These are phyloP conservation scores for Citrus australasica DNA, from an alignment of 345 rosid genomes.

Conservation along the genomic window DNA sequence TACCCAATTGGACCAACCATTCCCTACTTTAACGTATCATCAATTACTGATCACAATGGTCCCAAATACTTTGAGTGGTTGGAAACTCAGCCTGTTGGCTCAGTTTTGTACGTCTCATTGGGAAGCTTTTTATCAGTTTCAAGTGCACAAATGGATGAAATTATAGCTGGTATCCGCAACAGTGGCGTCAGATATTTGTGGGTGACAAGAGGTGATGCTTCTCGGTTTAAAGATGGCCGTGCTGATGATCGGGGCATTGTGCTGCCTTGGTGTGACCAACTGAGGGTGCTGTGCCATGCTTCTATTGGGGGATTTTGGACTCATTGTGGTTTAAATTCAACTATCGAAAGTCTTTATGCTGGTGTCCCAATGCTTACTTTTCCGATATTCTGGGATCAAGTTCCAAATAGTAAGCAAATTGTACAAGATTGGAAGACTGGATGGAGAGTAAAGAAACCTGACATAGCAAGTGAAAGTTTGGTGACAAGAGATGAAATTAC, in stretches of 20 bases:
- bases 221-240: neutral
- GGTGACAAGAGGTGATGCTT: conserved; percentile 26
- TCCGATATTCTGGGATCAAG: conserved; percentile 31
- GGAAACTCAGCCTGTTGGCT: conserved; percentile 21
- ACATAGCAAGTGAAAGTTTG: neutral
- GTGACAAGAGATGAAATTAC: conserved; percentile 25
- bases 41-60: neutral
- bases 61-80: conserved; percentile 21
- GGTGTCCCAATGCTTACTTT: conserved; percentile 42
- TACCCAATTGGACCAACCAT: conserved; percentile 31
- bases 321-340: conserved; percentile 41
- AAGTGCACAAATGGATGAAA: conserved; percentile 28
- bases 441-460: conserved; percentile 15
- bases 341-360: conserved; percentile 25
- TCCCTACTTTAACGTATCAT: conserved; percentile 9
- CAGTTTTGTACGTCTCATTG: conserved; percentile 30
- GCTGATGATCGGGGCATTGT: conserved; percentile 15
- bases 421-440: conserved; percentile 43
- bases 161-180: conserved; percentile 21
- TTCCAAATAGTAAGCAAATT: conserved; percentile 26
- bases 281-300: conserved; percentile 32
- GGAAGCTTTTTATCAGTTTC: conserved; percentile 34
- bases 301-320: conserved; percentile 40
- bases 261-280: conserved; percentile 38
- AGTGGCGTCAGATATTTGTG: conserved; percentile 27